Base-by-base conservation (phyloP, 2,329 filamentous ascomycete species). In the Pseudogymnoascus sp. region DNA sequence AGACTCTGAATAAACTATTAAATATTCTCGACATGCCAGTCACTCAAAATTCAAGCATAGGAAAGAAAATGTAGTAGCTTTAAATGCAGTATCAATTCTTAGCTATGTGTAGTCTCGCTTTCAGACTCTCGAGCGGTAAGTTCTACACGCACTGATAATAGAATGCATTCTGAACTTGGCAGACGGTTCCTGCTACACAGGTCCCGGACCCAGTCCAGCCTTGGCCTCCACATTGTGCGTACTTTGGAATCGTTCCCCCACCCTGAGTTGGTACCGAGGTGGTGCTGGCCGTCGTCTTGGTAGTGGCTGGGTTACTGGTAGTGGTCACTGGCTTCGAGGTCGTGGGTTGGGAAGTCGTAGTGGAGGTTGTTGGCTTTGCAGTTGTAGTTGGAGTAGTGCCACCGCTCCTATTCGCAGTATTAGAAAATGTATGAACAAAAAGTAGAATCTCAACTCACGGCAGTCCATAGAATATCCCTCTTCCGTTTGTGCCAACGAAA, bases 401-500 rank as follows among this genome's bases (percentile, higher is more conserved):
- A 60, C 65, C 48, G 12, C 31, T 33, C 15, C 48, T 67, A 8
- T 59, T n/a, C 27, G 18, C n/a, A 18, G 15, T 8, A n/a, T 37
- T 37, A 59, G 58, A 59, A 59, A 59, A 59, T 13, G 5, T 21
- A 33, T 15, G 9, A 15, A 33, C 45, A 55, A 33, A 7, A n/a
- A 18, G 29, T 13, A 55, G 10, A 33, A 15, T 21, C 5, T 55
- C 15, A 35, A 55, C 48, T 55, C 29, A 65, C 36, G 67, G 66
- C 37, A 65, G 33, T 58, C 71, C 71, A 61, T 72, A 72, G 61
- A 72, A 74, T 7, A 74, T 70, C 3, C 72, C 72, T 21, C 72
- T 64, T 25, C 72, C 72, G 63, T 74, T 74, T 0, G 72, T 74
- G 0, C 72, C 72, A 2, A 74, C 69, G 58, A 70, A 73, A 0